Evolutionary conservation across 2,329 filamentous ascomycete species (phyloP).

Genomic region (Fusarium sp.): DNA sequence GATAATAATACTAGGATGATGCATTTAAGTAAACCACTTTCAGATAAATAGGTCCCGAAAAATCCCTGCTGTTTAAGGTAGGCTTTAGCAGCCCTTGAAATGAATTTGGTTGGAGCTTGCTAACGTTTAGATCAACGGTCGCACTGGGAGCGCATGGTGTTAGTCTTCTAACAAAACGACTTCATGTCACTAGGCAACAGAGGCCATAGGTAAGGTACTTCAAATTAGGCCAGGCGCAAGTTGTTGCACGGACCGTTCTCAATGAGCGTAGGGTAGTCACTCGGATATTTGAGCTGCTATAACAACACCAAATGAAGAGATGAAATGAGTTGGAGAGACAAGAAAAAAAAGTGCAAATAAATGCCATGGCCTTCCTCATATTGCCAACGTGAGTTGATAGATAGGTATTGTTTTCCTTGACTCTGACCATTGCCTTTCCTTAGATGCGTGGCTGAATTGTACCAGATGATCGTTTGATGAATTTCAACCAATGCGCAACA

Average conservation of each 20-base stretch:
- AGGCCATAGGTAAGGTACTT: neutral
- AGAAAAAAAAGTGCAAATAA: accelerated
- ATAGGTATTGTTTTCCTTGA: neutral
- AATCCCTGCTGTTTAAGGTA: no score
- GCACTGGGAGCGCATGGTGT: neutral
- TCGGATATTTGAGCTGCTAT: no score
- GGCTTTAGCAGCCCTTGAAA: no score
- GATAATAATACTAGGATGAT: neutral
- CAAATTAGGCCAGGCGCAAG: accelerated
- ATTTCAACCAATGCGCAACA: accelerated
- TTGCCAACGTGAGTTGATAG: accelerated
- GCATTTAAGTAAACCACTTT: neutral
- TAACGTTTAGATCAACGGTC: neutral
- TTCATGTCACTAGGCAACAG: no score
- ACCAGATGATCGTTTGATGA: no score
- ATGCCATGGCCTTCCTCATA: accelerated
- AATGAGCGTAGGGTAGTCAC: neutral
- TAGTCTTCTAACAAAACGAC: neutral
- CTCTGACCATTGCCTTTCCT: accelerated
- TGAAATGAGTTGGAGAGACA: neutral
- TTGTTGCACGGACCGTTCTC: neutral
- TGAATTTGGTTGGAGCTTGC: neutral
- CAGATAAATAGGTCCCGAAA: accelerated
- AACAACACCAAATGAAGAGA: neutral
- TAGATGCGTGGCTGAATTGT: accelerated